Base-by-base conservation (phyloP, 331 rosid genomes). In the Ulmus americana region DNA sequence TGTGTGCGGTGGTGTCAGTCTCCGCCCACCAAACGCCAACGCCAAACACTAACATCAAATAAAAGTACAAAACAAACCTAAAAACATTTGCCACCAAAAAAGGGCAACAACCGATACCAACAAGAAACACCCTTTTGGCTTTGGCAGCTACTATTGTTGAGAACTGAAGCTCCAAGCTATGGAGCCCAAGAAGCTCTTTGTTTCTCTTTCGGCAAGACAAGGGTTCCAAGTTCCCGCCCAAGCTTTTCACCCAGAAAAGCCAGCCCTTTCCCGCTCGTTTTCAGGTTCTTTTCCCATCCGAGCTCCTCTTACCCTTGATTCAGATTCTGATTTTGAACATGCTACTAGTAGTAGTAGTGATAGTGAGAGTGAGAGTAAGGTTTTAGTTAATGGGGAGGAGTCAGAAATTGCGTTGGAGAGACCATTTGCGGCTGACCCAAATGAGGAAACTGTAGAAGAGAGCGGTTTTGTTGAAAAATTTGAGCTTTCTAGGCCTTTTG, bases 301-400 rank as follows among this genome's bases (percentile, higher is more conserved):
- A 74, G 91, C 95, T 65, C 91, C 90, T 65, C 82, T 52, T 46
- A 87, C 91, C 42, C 55, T 71, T 38, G 79, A 82, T 50, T 69
- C 68, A 60, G 55, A 38, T 35, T 81, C 78, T 41, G 86, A 76
- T 13, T 70, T 52, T 47, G 76, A 20, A 43, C 10, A 45, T 28
- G 20, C 47, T 41, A 74, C 39, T 18, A 68, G 86, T 12, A 63
- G 66, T 55, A 71, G 65, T 43, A 58, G 59, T 68, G 75, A 62
- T 39, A 64, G 73, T 68, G 74, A 42, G 44, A 74, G 61, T 20
- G 77, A 77, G 60, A 75, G 74, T 41, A 69, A 70, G 67, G 63
- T 16, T 11, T 65, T 65, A 47, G 58, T 71, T 43, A 56, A 61
- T 50, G 69, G 72, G 59, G 77, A 79, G 49, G 79, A 65, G 59